A percentile compares a stretch with the other conserved stretches of the same genome.
phyloP scores from a whole-genome alignment of 2,329 filamentous ascomycete genomes.

The Didymella segeticola region DNA sequence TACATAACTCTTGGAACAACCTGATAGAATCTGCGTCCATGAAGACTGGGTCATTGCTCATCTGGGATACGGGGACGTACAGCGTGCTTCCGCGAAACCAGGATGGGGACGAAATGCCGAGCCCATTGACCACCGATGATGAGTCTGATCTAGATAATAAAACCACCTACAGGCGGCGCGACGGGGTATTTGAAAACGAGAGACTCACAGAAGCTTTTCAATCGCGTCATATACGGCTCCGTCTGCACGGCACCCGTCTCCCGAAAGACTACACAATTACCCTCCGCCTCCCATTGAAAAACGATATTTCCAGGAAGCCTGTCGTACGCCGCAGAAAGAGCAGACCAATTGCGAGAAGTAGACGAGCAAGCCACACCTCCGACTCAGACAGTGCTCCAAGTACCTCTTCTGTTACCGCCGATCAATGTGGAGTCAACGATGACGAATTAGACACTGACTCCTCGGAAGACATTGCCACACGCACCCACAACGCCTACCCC shows the following conservation, averaged over 20 bases:
- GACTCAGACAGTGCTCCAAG: neutral
- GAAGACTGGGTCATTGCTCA: slow-evolving; percentile 53
- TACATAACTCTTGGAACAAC: slow-evolving; percentile 56
- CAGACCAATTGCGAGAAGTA: neutral
- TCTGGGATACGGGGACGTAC: slow-evolving; percentile 57
- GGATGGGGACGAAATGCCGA: slow-evolving; percentile 20
- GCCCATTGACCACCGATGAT: slow-evolving; percentile 42
- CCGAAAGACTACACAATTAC: slow-evolving; percentile 51
- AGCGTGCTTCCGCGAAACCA: slow-evolving; percentile 41
- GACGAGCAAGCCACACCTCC: neutral
- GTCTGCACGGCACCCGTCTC: slow-evolving; percentile 51
- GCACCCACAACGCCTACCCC: slow-evolving; percentile 68
- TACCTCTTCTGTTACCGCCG: neutral
- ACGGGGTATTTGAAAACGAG: slow-evolving; percentile 36
- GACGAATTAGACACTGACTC: slow-evolving; percentile 53
- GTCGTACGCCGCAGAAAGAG: slow-evolving; percentile 26
- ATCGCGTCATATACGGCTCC: slow-evolving; percentile 49
- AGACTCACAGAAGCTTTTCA: slow-evolving; percentile 50
- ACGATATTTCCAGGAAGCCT: slow-evolving; percentile 28
- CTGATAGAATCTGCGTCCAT: slow-evolving; percentile 53
- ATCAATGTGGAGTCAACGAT: neutral
- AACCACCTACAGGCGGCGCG: no score
- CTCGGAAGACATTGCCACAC: slow-evolving; percentile 50
- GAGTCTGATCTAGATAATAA: neutral
- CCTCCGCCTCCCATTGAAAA: slow-evolving; percentile 49